Base-by-base conservation (phyloP, 2,329 filamentous ascomycete species). In the Botrytis aclada region DNA sequence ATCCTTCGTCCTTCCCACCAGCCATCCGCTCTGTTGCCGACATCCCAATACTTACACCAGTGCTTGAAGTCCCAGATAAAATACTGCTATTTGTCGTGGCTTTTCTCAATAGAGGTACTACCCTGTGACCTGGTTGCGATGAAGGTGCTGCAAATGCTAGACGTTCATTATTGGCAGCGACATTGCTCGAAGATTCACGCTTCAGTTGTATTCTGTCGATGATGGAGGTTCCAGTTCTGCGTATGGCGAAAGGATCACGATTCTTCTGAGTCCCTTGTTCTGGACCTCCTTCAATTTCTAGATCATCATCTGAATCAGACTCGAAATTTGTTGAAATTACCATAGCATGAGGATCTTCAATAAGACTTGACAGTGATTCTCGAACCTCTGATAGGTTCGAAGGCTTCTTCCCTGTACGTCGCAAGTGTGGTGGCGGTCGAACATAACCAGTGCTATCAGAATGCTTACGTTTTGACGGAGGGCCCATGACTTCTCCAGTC, bases 381-480 rank as follows among this genome's bases (percentile, higher is more conserved):
- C 94, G 90, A 75, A 98, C 92, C 79, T 98, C 93, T 41, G 90
- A 89, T 16, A 97, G 84, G 29, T 90, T 92, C 8, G 91, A 86
- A 0, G 94, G 93, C 78, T 90, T 94, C 81, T 88, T 89, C 70
- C 85, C 86, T 74, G 81, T 90, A 61, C 92, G 89, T 69, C 92
- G 89, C 67, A 88, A 81, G 74, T 88, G 82, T n/a, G 89, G 86
- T 41, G 88, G 86, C 12, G 87, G 84, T n/a, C 88, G 86, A 39
- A 81, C 80, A 80, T 88, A 79, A 77, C 83, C 74, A 18, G 80
- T 63, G 70, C 84, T 78, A 72, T 82, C 76, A 47, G 82, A 78
- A 70, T 82, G 80, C 75, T 85, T 85, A 71, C 82, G 80, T 63
- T 84, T 84, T 22, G 79, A 77, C 64, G 80, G 80, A 69, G 65